Evolutionary conservation across 352 stramenopile genomes (phyloP), one percentile per base, ranked within the genome.

Genomic region (Ochromonadaceae sp.): DNA sequence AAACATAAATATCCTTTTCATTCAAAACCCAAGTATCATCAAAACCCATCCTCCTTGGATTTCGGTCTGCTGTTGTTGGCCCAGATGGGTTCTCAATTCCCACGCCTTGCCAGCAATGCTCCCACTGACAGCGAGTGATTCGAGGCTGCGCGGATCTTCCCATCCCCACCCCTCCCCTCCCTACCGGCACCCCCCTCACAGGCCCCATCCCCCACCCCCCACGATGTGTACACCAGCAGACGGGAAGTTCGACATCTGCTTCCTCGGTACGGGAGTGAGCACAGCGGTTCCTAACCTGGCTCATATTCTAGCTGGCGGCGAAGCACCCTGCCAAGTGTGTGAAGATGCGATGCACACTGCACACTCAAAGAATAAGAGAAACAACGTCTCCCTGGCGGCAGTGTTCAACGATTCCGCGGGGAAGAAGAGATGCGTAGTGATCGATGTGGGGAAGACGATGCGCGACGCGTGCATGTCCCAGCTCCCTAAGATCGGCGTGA

Each of bases 381-480:
- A 67, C 17, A 68, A 68, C 48, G 48, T 67, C 28, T 50, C 46
- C 15, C 39, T 67, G 30, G 53, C 55, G 2, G 35, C 65, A 12
- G 34, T 67, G 0, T 62, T 43, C 30, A 39, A 69, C 47, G 32
- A 53, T 43, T 25, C 38, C 2, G 5, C 60, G 14, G 48, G 22
- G 28, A 34, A 50, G 44, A 50, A 66, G 47, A 55, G 43, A 34
- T 67, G 49, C 47, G 40, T 69, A 36, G 20, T 69, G 30, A 34
- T 69, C 55, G 62, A 69, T 62, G n/a, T 30, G n/a, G 62, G 62
- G 7, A 69, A 69, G 39, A 67, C 52, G 26, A 31, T 62, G 14
- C 17, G 62, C 32, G 50, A 69, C 34, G 15, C 62, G 2, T n/a
- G 41, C 48, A 15, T 69, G n/a, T 12, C 10, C n/a, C 30, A 25